These are phyloP conservation scores for Phytophthora vignae DNA, from an alignment of 352 stramenopile species.

Conservation along the genomic window DNA sequence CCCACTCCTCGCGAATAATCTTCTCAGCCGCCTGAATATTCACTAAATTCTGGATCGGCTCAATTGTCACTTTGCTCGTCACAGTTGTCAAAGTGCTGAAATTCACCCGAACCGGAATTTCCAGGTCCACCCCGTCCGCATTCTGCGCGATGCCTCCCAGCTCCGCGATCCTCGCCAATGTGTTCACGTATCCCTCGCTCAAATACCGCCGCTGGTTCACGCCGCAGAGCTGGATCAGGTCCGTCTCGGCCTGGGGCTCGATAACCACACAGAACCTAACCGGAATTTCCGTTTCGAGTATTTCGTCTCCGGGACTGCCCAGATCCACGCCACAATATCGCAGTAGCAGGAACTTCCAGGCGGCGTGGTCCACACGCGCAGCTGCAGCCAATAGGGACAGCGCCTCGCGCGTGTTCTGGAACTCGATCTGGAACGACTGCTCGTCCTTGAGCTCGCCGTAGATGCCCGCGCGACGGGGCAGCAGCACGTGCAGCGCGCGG, in stretches of 20 bases:
- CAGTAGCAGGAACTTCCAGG: slow-evolving; percentile 22
- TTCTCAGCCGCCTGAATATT: slow-evolving; percentile 26
- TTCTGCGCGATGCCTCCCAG: not conserved
- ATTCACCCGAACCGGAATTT: slow-evolving; percentile 25
- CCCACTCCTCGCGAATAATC: slow-evolving; percentile 22
- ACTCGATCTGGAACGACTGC: slow-evolving; percentile 20
- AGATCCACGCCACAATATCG: slow-evolving; percentile 23
- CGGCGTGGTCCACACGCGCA: slow-evolving; percentile 17
- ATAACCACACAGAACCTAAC: not conserved
- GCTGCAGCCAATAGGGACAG: slow-evolving; percentile 23
- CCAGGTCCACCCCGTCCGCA: slow-evolving; percentile 17
- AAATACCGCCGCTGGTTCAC: slow-evolving; percentile 1
- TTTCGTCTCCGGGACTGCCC: not conserved
- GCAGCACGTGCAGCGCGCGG: slow-evolving; percentile 1
- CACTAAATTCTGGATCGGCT: slow-evolving; percentile 13
- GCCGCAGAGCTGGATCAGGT: slow-evolving; percentile 24
- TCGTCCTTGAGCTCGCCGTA: slow-evolving; percentile 14
- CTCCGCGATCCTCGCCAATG: slow-evolving; percentile 15
- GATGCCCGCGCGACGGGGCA: not conserved
- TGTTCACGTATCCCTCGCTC: slow-evolving; percentile 15
- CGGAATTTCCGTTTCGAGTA: slow-evolving; percentile 1
- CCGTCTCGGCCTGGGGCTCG: not conserved
- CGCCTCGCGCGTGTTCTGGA: slow-evolving; percentile 25
- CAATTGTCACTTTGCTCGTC: slow-evolving; percentile 2
- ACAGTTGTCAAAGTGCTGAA: slow-evolving; percentile 8